Conservation (phyloP, 495 filamentous ascomycete genomes). For the Penicillium paradoxum region DNA sequence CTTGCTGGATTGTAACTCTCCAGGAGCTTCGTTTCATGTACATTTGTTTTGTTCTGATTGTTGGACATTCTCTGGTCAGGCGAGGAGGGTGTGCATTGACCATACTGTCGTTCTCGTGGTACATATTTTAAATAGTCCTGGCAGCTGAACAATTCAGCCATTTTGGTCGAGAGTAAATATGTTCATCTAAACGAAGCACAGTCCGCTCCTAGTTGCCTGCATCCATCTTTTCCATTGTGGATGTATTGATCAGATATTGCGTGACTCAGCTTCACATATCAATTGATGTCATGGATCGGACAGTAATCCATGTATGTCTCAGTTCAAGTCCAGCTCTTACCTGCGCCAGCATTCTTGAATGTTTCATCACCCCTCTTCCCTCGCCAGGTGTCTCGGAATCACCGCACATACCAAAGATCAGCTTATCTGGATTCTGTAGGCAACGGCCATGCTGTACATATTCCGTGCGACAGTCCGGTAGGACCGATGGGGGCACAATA, state of each 20-base stretch:
- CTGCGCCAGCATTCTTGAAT: background rate
- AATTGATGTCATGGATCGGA: background rate
- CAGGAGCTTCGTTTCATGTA: constrained; percentile 19
- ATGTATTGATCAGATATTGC: too few relatives aligned
- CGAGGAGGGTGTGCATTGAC: constrained; percentile 12
- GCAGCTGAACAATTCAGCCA: constrained; percentile 10
- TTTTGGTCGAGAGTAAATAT: background rate
- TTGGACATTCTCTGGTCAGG: constrained; percentile 7
- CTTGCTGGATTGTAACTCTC: constrained; percentile 5
- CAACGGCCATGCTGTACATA: background rate
- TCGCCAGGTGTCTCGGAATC: background rate
- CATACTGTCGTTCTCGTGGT: constrained; percentile 20
- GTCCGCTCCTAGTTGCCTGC: too few relatives aligned
- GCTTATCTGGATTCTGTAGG: background rate
- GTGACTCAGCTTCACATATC: too few relatives aligned
- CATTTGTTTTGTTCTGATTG: constrained; percentile 14
- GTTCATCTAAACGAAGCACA: constrained; percentile 6
- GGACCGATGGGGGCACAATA: constrained; percentile 9
- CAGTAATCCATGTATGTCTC: background rate
- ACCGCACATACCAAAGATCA: background rate
- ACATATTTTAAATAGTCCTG: constrained; percentile 18
- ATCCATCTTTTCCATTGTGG: too few relatives aligned
- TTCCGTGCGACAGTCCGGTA: constrained; percentile 11
- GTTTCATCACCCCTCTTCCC: background rate
- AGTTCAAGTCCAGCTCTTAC: background rate